A percentile compares a stretch with the other conserved stretches of the same genome.
phyloP scores from a whole-genome alignment of 306 rosid species.

The Medicago truncatula region MtrunA17r5.0-ANR NC_053047.1:5432501-5433000 shows the following conservation, averaged over 20 bases:
- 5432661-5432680: conserved; percentile 49
- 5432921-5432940: conserved; percentile 33
- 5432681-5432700: conserved; percentile 28
- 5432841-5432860: neutral
- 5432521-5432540: neutral
- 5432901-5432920: conserved; percentile 34
- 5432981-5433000: conserved; percentile 59
- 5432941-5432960: conserved; percentile 19
- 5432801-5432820: neutral
- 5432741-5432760: conserved; percentile 46
- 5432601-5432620: conserved; percentile 31
- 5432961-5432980: neutral
- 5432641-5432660: conserved; percentile 18
- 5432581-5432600: neutral
- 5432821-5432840: neutral
- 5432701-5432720: conserved; percentile 44
- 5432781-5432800: conserved; percentile 61
- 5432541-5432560: neutral
- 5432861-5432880: conserved; percentile 31
- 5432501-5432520: neutral
- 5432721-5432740: conserved; percentile 47
- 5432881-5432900: conserved; percentile 33
- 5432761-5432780: conserved; percentile 55
- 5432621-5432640: conserved; percentile 40
- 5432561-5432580: neutral